Evolutionary conservation across 345 rosid species (phyloP), one percentile per base, ranked within the genome.

Genomic region (Gossypium stocksii): DNA sequence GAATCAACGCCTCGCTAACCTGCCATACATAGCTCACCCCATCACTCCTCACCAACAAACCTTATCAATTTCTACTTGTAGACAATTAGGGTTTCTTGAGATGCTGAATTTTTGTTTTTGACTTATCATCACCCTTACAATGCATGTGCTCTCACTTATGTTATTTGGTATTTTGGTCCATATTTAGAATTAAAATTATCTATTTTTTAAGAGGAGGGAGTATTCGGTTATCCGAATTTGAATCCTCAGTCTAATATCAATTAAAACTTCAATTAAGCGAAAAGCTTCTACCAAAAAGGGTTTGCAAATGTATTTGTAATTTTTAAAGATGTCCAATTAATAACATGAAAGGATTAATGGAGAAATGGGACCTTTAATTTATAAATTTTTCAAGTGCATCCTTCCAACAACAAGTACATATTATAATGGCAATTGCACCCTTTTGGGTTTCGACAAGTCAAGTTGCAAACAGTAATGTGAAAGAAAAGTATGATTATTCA

Each of bases 91-190:
- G 64, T 74, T 76, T 71, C 51, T 51, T 25, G 52, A 45, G 81
- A 84, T 48, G 45, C 67, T 60, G 85, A 77, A 79, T 54, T 62
- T 78, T 74, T 66, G 10, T 62, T 63, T 62, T 38, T 63, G 44
- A 61, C 44, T 27, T 61, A 15, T 16, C 20, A 57, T 9, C 13
- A 8, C 4, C 20, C 59, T 19, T 56, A 11, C 16, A 58, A 10
- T 58, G 7, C 22, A 25, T n/a, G 3, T 56, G 49, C 19, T 59
- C 56, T 64, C 63, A n/a, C 60, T 57, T 74, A 17, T 65, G 49
- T 73, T 27, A 46, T 69, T 56, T 56, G 11, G 60, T 9, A 19
- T 19, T 19, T 62, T 38, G 45, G 60, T 46, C 41, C 41, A 34
- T 34, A 34, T 34, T 34, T 34, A 34, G 41, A 34, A 34, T 34